These are phyloP conservation scores for Aspergillus pseudonomiae DNA, from an alignment of 2,329 filamentous ascomycete genomes.

Conservation along the genomic window DNA sequence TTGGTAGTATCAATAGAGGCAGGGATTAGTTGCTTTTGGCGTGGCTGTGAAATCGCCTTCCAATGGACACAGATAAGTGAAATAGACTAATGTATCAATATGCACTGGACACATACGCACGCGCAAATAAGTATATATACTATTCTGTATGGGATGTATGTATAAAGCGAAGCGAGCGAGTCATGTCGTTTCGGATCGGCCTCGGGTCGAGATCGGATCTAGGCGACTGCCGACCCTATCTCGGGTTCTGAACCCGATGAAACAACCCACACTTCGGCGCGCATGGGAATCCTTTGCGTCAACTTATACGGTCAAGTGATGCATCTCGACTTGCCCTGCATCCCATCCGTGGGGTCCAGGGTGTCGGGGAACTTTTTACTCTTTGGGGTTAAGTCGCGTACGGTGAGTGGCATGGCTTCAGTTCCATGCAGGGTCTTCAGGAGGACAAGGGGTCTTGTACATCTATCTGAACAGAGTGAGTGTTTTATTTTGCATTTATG, in stretches of 20 bases:
- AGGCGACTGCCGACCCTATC: not conserved
- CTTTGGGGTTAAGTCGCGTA: too few relatives aligned
- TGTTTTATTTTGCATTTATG: accelerated
- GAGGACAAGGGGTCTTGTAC: not conserved
- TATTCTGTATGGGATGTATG: not conserved
- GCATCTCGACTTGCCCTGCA: not conserved
- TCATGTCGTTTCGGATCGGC: not conserved
- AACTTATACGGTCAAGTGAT: not conserved
- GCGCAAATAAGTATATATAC: not conserved
- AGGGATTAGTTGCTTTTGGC: too few relatives aligned
- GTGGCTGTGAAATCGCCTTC: too few relatives aligned
- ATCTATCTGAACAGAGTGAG: not conserved
- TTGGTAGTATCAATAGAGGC: too few relatives aligned
- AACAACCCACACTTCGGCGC: not conserved
- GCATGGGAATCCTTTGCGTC: not conserved
- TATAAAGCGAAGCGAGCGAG: not conserved
- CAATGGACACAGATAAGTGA: too few relatives aligned
- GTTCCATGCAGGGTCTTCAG: not conserved
- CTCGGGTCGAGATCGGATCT: not conserved
- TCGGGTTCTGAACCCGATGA: not conserved
- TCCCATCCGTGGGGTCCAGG: not conserved
- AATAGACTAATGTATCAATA: too few relatives aligned
- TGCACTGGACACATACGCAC: too few relatives aligned
- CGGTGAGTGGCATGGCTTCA: not conserved
- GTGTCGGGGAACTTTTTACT: not conserved